phyloP scores from a whole-genome alignment of 331 rosid species.

The Malus hybrid region DNA sequence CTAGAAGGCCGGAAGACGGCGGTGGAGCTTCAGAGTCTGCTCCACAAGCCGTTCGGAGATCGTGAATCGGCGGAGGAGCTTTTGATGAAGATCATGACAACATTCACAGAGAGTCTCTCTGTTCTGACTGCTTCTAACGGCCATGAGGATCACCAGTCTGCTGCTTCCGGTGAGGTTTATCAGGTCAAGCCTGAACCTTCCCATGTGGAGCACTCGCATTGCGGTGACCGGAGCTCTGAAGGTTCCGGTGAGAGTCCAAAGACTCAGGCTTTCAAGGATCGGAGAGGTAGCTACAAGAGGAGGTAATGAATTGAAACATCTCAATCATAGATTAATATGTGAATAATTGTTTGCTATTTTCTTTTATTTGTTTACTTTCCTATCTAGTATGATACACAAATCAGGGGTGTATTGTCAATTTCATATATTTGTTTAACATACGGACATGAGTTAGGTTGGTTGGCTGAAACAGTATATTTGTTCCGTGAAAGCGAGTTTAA shows the following conservation, averaged over 20 bases:
- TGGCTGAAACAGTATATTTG: neutral
- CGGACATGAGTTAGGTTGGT: too few species aligned
- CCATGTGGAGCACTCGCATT: constrained; percentile 19
- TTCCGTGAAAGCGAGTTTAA: too few species aligned
- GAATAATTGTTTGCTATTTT: neutral
- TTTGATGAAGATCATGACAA: constrained; percentile 16
- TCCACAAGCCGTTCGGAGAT: constrained; percentile 14
- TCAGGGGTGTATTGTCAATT: neutral
- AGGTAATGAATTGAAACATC: constrained; percentile 28
- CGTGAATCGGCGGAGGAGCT: constrained; percentile 28
- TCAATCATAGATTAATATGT: neutral
- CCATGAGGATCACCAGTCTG: neutral
- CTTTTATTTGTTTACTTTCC: neutral
- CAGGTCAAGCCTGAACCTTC: constrained; percentile 11
- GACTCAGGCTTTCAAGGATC: constrained; percentile 30
- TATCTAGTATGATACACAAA: neutral
- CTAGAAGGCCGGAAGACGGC: constrained; percentile 36
- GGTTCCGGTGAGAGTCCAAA: constrained; percentile 40
- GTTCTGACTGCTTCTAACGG: constrained; percentile 15
- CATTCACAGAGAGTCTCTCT: constrained; percentile 38
- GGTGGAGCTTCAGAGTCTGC: constrained; percentile 34
- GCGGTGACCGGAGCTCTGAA: constrained; percentile 39
- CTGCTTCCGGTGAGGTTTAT: neutral
- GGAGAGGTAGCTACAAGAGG: constrained; percentile 69
- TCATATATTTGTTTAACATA: too few species aligned